These are phyloP conservation scores for Stipa capillata DNA, from an alignment of 176 grass and related monocot species.

Conservation along the genomic window DNA sequence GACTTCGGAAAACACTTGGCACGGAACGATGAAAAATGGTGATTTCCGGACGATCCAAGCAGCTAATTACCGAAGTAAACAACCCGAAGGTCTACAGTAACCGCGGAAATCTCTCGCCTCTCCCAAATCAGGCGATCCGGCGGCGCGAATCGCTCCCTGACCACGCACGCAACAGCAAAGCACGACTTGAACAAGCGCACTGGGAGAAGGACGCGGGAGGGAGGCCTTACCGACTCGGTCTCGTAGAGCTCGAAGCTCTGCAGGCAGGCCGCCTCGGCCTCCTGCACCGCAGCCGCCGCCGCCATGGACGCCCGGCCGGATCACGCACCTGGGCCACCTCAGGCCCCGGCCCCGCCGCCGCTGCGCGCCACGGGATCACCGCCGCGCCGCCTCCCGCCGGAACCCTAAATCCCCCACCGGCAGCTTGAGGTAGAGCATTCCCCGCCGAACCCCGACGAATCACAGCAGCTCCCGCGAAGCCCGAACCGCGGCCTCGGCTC, in stretches of 20 bases:
- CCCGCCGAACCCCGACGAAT: slow-evolving; percentile 18
- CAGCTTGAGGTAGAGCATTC: slow-evolving; percentile 82
- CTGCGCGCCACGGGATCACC: slow-evolving; percentile 6
- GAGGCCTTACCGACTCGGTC: slow-evolving; percentile 51
- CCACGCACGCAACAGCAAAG: not conserved
- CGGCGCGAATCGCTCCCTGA: not conserved
- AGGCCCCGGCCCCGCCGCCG: slow-evolving; percentile 15
- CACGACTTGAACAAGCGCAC: not conserved
- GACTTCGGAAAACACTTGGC: not conserved
- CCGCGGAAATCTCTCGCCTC: not conserved
- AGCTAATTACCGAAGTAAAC: not conserved
- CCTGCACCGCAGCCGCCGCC: slow-evolving; percentile 5
- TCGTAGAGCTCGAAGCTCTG: slow-evolving; percentile 67
- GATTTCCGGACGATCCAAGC: not conserved
- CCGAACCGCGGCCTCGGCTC: not conserved
- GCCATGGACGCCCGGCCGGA: slow-evolving; percentile 24
- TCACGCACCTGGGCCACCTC: slow-evolving; percentile 21
- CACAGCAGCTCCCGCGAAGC: slow-evolving; percentile 4
- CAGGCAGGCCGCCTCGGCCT: slow-evolving; percentile 31
- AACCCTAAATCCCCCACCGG: slow-evolving; percentile 48
- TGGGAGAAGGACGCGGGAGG: not conserved
- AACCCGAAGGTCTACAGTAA: not conserved
- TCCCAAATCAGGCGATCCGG: not conserved
- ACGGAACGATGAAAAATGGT: not conserved
- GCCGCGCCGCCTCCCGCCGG: slow-evolving; percentile 1